phyloP scores from a whole-genome alignment of 495 filamentous ascomycete genomes.

The Durotheca rogersii region DNA sequence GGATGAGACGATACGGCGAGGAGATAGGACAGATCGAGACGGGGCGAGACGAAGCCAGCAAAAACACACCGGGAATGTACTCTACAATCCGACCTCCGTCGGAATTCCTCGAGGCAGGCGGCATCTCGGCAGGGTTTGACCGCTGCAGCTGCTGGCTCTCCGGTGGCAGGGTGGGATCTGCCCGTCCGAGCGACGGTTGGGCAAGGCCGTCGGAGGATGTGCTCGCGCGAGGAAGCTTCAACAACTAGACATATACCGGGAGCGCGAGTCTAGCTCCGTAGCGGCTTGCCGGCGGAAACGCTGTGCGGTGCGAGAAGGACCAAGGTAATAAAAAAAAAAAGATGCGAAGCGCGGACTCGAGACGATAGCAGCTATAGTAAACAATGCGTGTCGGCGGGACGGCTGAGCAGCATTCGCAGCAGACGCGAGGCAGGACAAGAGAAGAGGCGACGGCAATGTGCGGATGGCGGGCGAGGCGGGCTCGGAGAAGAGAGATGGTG shows the following conservation, averaged over 20 bases:
- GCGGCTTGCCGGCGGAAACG: not conserved
- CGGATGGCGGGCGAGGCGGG: no score
- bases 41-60: constrained; percentile 13
- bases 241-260: constrained; percentile 17
- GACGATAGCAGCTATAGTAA: no score
- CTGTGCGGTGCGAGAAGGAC: constrained; percentile 5
- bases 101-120: constrained; percentile 43
- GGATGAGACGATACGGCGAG: no score
- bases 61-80: constrained; percentile 57
- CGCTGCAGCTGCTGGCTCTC: constrained; percentile 4
- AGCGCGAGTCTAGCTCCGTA: constrained; percentile 9
- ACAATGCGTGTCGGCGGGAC: constrained; percentile 7
- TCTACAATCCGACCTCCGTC: constrained; percentile 58
- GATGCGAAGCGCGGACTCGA: no score
- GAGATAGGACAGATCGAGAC: no score
- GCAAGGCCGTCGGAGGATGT: not conserved
- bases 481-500: not conserved
- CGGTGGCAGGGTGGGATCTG: not conserved
- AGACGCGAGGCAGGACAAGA: constrained; percentile 9
- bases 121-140: constrained; percentile 33
- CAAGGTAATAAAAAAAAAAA: no score
- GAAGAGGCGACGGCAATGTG: not conserved
- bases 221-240: constrained; percentile 18
- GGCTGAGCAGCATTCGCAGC: constrained; percentile 1
- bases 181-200: constrained; percentile 6